Percentiles rank a stretch among this genome's conserved stretches.
Conservation (phyloP, 768 basidiomycete genomes). For the Suillus lakei region DNA sequence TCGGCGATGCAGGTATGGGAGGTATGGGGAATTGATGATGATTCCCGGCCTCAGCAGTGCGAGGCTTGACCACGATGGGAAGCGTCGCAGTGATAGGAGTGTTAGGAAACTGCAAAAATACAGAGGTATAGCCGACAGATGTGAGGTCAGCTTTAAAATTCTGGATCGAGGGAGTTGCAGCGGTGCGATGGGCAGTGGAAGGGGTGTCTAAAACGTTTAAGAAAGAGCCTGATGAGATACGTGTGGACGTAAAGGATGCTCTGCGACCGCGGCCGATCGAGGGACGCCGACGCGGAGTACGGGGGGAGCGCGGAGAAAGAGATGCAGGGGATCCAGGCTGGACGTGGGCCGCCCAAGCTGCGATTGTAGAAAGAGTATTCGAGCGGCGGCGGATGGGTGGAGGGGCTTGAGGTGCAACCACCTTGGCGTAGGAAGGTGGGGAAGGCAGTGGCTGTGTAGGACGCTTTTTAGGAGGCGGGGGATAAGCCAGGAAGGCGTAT, state of each 20-base stretch:
- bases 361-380: slow-evolving; percentile 53
- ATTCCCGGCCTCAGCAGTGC: slow-evolving; percentile 10
- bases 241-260: slow-evolving; percentile 44
- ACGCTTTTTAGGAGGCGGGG: slow-evolving; percentile 42
- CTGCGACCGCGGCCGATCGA: slow-evolving; percentile 36
- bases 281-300: slow-evolving; percentile 40
- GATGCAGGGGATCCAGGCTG: slow-evolving; percentile 70
- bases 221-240: slow-evolving; percentile 51
- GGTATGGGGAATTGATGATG: slow-evolving; percentile 27
- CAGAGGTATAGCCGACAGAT: slow-evolving; percentile 65
- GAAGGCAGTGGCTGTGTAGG: slow-evolving; percentile 37
- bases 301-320: slow-evolving; percentile 44
- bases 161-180: slow-evolving; percentile 48
- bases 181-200: slow-evolving; percentile 28
- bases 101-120: slow-evolving; percentile 63
- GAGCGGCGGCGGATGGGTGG: slow-evolving; percentile 38
- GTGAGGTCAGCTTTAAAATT: slow-evolving; percentile 60
- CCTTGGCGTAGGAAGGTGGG: slow-evolving; percentile 7
- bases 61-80: slow-evolving; percentile 14
- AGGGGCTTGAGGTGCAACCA: slow-evolving; percentile 19
- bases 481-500: slow-evolving; percentile 50
- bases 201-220: slow-evolving; percentile 48
- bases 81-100: slow-evolving; percentile 43
- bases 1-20: slow-evolving; percentile 12
- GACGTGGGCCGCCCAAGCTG: slow-evolving; percentile 66